Conservation (phyloP, 2,329 filamentous ascomycete species). For the Rhynchosporium graminicola region DNA sequence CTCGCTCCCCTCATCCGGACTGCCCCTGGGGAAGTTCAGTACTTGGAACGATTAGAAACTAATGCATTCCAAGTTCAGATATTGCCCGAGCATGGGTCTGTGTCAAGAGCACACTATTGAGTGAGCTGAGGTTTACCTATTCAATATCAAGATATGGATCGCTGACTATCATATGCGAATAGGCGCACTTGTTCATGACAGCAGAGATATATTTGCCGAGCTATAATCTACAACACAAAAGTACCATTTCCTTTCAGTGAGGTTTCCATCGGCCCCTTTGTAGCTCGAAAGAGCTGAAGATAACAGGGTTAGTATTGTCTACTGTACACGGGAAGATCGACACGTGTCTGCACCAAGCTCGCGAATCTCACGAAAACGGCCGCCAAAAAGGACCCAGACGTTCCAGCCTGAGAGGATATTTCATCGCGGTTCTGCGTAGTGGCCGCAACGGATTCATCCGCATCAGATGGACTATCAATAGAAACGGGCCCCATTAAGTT, state of each 20-base stretch:
- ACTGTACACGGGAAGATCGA: constrained; percentile 5
- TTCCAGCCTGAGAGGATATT: not conserved
- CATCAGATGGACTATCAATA: not conserved
- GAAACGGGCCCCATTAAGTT: too few species aligned
- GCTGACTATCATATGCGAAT: too few species aligned
- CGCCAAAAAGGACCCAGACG: constrained; percentile 3
- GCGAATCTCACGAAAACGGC: constrained; percentile 11
- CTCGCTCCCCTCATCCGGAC: not conserved
- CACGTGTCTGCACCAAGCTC: constrained; percentile 2
- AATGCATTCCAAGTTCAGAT: too few species aligned
- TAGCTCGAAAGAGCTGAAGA: not conserved
- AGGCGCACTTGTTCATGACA: too few species aligned
- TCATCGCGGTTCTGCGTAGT: not conserved
- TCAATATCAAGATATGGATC: too few species aligned
- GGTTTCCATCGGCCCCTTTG: not conserved
- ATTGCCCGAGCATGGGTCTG: too few species aligned
- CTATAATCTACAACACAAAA: not conserved
- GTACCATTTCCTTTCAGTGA: not conserved
- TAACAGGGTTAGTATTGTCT: not conserved
- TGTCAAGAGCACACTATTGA: too few species aligned
- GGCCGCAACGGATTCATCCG: not conserved
- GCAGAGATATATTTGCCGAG: not conserved
- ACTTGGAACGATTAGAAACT: too few species aligned
- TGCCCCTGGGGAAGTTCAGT: not conserved
- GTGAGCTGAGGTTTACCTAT: too few species aligned